Base-by-base conservation (phyloP, 1,139 yeast genomes). In the Suhomyces anneliseae region DNA sequence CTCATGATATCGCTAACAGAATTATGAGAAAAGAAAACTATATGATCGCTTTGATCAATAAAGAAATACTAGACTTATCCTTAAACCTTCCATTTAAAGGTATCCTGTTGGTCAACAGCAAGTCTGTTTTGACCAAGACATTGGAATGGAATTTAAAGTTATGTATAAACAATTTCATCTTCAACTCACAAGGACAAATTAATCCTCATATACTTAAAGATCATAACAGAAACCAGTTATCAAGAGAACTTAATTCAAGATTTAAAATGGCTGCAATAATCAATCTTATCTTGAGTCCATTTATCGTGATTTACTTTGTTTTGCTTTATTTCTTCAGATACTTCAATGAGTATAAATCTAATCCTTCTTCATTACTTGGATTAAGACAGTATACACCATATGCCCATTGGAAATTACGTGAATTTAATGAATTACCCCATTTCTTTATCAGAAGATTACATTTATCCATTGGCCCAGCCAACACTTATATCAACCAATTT, bases 11-110 rank as follows among this genome's bases (percentile, higher is more conserved):
- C 47, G 98, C 98, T 11, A 95, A 93, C 63, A 74, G 99, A 51
- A 88, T 93, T 48, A 92, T 93, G 99, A 76, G 99, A 47, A 87
- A 85, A 55, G 99, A 95, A 54, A 93, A 93, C 62, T 93, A 92
- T 62, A 78, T 90, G 73, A 89, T 93, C 60, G 97, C 97, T 0
- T 70, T 93, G 59, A 83, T 89, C 57, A 92, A 90, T 67, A 88
- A 85, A 56, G 83, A 88, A 52, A 71, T 92, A 0, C 67, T 93
- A 38, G 87, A 88, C 57, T 69, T 89, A 33, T 75, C 85, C 0
- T 51, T 72, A 8, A 54, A 59, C 6, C 61, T 87, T 15, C 75
- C 78, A 1, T 55, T 78, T 7, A 48, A 46, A 9, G 38, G 45
- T 7, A 44, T 51, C 11, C 47, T 51, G 9, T 35, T 62, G 9